A percentile compares a stretch with the other conserved stretches of the same genome.
Conservation (phyloP, 345 rosid genomes). For the Fremontodendron californicum region DNA sequence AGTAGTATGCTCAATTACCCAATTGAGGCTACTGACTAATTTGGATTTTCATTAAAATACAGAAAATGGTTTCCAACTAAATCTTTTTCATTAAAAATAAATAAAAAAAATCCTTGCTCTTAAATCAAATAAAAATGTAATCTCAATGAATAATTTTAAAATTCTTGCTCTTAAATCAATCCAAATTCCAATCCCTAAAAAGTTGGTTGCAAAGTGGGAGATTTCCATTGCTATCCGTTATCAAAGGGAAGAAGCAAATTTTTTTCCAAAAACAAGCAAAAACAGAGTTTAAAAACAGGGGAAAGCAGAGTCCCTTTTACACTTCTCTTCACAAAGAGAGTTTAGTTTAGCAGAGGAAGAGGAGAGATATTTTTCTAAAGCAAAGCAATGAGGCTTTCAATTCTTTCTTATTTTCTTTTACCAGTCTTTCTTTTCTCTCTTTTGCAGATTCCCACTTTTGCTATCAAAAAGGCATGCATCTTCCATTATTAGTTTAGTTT, state of each 20-base stretch:
- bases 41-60: not conserved
- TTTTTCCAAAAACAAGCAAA: not conserved
- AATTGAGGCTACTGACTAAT: not conserved
- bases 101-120: too few relatives aligned
- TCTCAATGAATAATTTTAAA: not conserved
- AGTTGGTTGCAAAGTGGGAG: not conserved
- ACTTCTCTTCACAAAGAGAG: not conserved
- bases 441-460: constrained; percentile 30
- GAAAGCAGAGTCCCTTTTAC: constrained; percentile 16
- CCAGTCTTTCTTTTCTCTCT: constrained; percentile 28
- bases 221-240: not conserved
- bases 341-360: not conserved
- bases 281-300: constrained; percentile 21
- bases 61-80: not conserved
- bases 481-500: not conserved
- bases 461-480: constrained; percentile 36
- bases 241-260: not conserved
- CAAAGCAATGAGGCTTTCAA: constrained; percentile 32
- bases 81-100: too few relatives aligned
- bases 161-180: not conserved
- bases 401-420: constrained; percentile 16
- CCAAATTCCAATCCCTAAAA: constrained; percentile 12
- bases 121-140: too few relatives aligned
- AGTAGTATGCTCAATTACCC: too few relatives aligned
- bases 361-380: not conserved